phyloP scores from a whole-genome alignment of 139 green algal species.

The Chlorella vulgaris region DNA sequence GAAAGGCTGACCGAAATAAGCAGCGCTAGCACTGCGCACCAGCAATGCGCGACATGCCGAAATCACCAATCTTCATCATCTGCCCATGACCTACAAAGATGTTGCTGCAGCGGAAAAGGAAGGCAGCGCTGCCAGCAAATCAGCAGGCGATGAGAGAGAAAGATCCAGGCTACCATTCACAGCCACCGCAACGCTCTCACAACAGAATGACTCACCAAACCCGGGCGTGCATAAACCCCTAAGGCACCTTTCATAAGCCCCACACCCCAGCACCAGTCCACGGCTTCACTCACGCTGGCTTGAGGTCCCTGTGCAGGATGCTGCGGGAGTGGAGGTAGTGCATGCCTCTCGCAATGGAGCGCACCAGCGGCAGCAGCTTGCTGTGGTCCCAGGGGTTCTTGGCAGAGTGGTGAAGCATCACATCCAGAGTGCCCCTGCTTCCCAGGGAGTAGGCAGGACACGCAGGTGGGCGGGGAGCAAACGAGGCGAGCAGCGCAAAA shows the following conservation, averaged over 20 bases:
- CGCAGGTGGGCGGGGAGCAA: too few relatives aligned
- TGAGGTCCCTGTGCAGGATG: slow-evolving; percentile 68
- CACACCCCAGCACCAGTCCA: too few relatives aligned
- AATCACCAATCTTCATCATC: slow-evolving; percentile 68
- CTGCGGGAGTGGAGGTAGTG: slow-evolving; percentile 51
- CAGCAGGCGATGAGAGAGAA: neutral
- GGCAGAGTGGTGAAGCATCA: slow-evolving; percentile 50
- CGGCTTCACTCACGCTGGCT: slow-evolving; percentile 48
- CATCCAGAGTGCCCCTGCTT: slow-evolving; percentile 37
- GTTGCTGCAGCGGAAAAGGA: slow-evolving; percentile 25
- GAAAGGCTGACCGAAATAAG: too few relatives aligned
- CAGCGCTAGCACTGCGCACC: neutral
- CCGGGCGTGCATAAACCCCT: too few relatives aligned
- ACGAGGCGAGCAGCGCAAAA: too few relatives aligned
- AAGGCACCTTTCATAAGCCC: too few relatives aligned
- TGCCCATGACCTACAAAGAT: slow-evolving; percentile 62
- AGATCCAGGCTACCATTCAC: too few relatives aligned
- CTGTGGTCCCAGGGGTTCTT: slow-evolving; percentile 31
- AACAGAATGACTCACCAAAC: too few relatives aligned
- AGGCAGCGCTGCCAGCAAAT: neutral
- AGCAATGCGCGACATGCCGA: slow-evolving; percentile 57
- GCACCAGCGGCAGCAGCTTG: slow-evolving; percentile 50
- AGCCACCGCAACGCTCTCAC: too few relatives aligned
- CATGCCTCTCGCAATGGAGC: slow-evolving; percentile 34
- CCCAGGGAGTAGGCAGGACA: neutral